phyloP scores from a whole-genome alignment of 2,329 filamentous ascomycete species.

The Huntiella decipiens region DNA sequence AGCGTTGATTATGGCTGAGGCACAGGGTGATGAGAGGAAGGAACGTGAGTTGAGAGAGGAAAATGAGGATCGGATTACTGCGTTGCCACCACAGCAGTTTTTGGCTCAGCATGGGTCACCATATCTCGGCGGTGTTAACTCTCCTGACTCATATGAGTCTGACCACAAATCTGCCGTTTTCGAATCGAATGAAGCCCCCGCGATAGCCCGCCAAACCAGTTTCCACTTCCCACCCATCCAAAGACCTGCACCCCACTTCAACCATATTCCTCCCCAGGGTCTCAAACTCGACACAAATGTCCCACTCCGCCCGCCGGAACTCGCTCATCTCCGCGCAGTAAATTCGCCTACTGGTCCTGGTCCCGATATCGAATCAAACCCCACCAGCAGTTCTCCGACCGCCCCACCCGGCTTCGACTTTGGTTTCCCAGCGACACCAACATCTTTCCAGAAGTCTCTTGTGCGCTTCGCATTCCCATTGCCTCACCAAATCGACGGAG shows the following conservation, averaged over 20 bases:
- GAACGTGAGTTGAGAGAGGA: constrained; percentile 65
- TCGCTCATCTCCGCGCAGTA: constrained; percentile 35
- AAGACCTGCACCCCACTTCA: constrained; percentile 35
- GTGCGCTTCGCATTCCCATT: constrained; percentile 79
- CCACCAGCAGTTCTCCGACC: constrained; percentile 30
- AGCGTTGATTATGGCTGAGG: constrained; percentile 63
- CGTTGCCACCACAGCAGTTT: constrained; percentile 52
- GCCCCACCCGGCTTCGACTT: constrained; percentile 51
- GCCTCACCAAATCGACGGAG: constrained; percentile 48
- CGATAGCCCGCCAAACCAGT: constrained; percentile 21
- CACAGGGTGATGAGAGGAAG: constrained; percentile 56
- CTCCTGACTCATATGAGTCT: constrained; percentile 5
- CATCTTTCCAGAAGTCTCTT: constrained; percentile 71
- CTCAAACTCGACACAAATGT: constrained; percentile 14
- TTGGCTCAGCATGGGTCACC: constrained; percentile 7
- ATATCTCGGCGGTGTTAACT: background rate
- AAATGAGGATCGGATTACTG: constrained; percentile 68
- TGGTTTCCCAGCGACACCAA: constrained; percentile 68
- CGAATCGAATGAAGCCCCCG: background rate
- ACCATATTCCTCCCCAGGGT: constrained; percentile 28
- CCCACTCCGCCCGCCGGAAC: constrained; percentile 29
- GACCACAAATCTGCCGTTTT: constrained; percentile 1
- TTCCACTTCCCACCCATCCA: constrained; percentile 41
- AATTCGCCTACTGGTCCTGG: constrained; percentile 18
- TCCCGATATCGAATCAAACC: background rate